Conservation (phyloP, 73 alveolate genomes). For the Uronychia binucleata region DNA sequence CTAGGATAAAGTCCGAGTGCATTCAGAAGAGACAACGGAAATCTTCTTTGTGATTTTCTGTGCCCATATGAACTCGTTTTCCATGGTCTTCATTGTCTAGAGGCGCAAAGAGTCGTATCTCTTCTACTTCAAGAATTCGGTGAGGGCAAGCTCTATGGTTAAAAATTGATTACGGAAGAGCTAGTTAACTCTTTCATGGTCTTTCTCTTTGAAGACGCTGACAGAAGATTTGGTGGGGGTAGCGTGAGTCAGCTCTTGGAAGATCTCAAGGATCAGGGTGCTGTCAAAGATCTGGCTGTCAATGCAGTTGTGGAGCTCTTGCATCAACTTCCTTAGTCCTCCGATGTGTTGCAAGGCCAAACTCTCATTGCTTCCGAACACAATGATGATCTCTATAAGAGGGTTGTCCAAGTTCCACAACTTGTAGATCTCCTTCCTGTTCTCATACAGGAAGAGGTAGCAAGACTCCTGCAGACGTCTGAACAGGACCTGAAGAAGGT, state of each 20-base stretch:
- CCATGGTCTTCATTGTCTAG: background rate
- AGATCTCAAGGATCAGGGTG: background rate
- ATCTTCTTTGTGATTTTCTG: background rate
- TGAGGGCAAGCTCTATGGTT: background rate
- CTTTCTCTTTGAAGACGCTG: background rate
- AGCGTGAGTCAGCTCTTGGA: background rate
- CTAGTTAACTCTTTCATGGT: background rate
- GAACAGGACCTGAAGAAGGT: background rate
- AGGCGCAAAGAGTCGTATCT: background rate
- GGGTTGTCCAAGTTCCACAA: background rate
- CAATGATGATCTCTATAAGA: background rate
- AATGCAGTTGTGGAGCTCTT: background rate
- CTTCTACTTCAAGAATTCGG: background rate
- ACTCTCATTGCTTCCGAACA: background rate
- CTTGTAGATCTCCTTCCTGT: background rate
- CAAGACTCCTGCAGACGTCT: background rate
- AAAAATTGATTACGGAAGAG: background rate
- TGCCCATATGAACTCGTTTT: background rate
- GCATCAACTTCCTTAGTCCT: background rate
- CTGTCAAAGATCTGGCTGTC: background rate
- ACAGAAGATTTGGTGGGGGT: background rate
- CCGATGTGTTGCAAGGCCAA: background rate
- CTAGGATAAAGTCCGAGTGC: background rate
- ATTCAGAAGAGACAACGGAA: background rate
- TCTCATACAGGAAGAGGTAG: background rate